Percentiles rank a stretch among this genome's conserved stretches.
Conservation (phyloP, 163 green algal species). For the Scenedesmus sp. region DNA sequence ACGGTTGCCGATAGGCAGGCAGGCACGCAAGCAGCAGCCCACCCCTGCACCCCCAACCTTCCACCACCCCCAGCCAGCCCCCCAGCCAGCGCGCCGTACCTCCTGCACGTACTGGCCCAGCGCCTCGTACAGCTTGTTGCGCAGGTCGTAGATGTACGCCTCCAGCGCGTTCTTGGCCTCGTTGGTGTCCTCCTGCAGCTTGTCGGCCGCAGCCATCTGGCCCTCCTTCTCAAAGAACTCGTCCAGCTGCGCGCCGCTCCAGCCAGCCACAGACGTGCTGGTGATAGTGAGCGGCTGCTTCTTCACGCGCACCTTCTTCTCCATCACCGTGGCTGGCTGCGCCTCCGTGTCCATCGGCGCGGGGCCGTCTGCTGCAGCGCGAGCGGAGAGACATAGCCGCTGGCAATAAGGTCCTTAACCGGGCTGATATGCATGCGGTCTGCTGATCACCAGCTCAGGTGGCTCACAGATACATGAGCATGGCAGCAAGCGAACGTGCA, state of each 20-base stretch:
- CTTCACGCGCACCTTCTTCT: constrained; percentile 81
- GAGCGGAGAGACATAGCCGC: not conserved
- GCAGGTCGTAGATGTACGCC: constrained; percentile 94
- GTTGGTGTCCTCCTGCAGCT: constrained; percentile 94
- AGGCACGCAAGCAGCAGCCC: not conserved
- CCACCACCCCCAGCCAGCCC: not conserved
- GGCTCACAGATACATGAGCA: not conserved
- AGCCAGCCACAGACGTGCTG: constrained; percentile 52
- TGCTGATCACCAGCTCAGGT: not conserved
- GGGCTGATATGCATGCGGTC: not conserved
- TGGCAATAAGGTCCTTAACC: not conserved
- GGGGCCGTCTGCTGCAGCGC: constrained; percentile 32
- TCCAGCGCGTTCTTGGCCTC: constrained; percentile 63
- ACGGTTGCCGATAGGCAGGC: not conserved
- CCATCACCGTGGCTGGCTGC: not conserved
- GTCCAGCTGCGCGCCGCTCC: constrained; percentile 59
- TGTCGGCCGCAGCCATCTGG: constrained; percentile 68
- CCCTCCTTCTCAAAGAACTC: constrained; percentile 79
- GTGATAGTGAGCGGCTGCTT: constrained; percentile 78
- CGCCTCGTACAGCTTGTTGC: constrained; percentile 81
- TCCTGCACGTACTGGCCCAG: constrained; percentile 53
- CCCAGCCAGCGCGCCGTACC: not conserved
- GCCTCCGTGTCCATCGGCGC: constrained; percentile 78
- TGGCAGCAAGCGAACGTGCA: no score
- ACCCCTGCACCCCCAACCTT: not conserved